phyloP scores from a whole-genome alignment of 2,329 filamentous ascomycete species.

The Venturia carpophila region DNA sequence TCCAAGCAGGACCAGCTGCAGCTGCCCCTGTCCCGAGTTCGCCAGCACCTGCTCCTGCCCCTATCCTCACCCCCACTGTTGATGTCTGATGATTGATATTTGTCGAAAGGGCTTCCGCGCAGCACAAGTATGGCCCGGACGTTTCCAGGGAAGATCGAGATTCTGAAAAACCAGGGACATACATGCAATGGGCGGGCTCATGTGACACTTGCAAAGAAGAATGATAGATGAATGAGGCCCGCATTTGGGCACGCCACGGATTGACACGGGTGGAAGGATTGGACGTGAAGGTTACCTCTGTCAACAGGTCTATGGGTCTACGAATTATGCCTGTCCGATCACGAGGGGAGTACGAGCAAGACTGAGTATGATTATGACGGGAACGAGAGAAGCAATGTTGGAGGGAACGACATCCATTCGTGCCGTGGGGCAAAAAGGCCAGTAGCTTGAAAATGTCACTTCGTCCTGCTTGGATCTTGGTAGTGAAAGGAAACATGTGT shows the following conservation, averaged over 20 bases:
- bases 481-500: neutral
- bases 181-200: neutral
- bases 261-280: neutral
- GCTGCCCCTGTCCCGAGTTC: constrained; percentile 18
- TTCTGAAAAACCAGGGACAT: neutral
- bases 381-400: neutral
- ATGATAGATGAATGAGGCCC: neutral
- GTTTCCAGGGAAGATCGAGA: neutral
- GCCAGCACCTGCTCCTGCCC: neutral
- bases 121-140: neutral
- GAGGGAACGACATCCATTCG: neutral
- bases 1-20: neutral
- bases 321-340: neutral
- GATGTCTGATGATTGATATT: neutral
- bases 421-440: neutral
- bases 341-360: neutral
- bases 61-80: neutral
- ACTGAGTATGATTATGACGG: neutral
- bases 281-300: neutral
- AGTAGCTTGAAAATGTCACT: neutral
- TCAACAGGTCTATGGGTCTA: neutral
- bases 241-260: neutral
- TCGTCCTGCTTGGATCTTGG: neutral
- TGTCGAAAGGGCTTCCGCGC: neutral
- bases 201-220: neutral